Evolutionary conservation across 2,329 filamentous ascomycete species (phyloP).

Genomic region (Cladosporium sp.): DNA sequence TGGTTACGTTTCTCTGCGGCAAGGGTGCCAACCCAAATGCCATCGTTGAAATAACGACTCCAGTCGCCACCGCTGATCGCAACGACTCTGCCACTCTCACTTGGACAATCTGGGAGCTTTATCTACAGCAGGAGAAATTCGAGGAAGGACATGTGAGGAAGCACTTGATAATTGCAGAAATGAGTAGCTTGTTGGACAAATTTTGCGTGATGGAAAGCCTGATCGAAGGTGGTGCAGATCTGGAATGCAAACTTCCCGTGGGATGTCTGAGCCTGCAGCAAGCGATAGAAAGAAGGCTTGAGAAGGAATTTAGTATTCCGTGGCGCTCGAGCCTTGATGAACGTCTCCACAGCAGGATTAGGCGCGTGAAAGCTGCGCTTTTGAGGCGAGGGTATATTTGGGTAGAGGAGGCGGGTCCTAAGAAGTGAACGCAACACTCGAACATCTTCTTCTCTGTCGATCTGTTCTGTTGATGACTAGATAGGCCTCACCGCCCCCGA

Average conservation of each 20-base stretch:
- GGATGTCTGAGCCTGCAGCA: not conserved
- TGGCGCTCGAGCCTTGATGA: too few relatives aligned
- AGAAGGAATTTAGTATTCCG: not conserved
- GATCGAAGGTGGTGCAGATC: not conserved
- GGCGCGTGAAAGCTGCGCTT: not conserved
- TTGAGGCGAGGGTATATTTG: not conserved
- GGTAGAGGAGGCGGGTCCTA: not conserved
- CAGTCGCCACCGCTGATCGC: too few relatives aligned
- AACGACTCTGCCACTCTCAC: too few relatives aligned
- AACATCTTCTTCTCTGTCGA: not conserved
- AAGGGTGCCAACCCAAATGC: too few relatives aligned
- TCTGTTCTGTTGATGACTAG: not conserved
- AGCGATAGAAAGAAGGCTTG: not conserved
- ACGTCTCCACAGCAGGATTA: not conserved
- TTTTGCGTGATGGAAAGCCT: not conserved
- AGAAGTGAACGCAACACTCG: not conserved
- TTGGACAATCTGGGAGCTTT: too few relatives aligned
- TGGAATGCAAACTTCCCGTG: not conserved
- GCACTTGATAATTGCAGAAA: too few relatives aligned
- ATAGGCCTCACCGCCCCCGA: constrained; percentile 30
- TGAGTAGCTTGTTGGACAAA: too few relatives aligned
- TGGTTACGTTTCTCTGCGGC: too few relatives aligned
- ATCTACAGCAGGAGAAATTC: too few relatives aligned
- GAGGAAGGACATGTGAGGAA: too few relatives aligned
- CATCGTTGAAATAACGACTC: too few relatives aligned